Evolutionary conservation across 2,329 filamentous ascomycete genomes (phyloP), one percentile per base, ranked within the genome.

Genomic region (Parastagonospora nodorum): DNA sequence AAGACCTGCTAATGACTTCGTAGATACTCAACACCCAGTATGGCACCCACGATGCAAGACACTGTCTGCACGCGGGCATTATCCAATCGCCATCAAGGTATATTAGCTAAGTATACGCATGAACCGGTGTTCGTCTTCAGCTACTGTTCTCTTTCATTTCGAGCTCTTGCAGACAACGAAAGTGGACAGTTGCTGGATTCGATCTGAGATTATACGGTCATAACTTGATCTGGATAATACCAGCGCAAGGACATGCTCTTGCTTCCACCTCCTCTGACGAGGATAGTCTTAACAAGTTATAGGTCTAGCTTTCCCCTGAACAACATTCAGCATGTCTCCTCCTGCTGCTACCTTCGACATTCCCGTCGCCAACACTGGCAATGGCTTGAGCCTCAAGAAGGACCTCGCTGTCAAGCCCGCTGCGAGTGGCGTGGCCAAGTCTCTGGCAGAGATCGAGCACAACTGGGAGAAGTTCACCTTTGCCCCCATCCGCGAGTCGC

Each of bases 151-250:
- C 44, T 50, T 43, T 27, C 42, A 42, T 19, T 15, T 39, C 24
- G 35, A 27, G 9, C 31, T 35, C 14, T 31, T 30, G 16, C 12
- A n/a, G 10, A 15, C 15, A 30, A 35, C 45, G 39, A 19, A 44
- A 37, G 41, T 24, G 36, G 44, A 50, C 24, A 35, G 39, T 30
- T 42, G 42, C 52, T 64, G 60, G 66, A 64, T 67, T 77, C 75
- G 79, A 78, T 82, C 84, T 90, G 88, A 93, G 89, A 94, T 86
- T 86, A 94, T 88, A 94, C 90, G 89, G 90, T 88, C 81, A 81
- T 79, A 91, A 93, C 89, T 93, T 93, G 90, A 93, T 92, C 89
- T 90, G 89, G 90, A 92, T 93, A 93, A 94, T 94, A 90, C 90
- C 89, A 92, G 92, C 92, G 92, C 92, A 94, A 96, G 92, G 88